Conservation (phyloP, 371 early-diverging fungal species). For the Basidiobolus meristosporus region DNA sequence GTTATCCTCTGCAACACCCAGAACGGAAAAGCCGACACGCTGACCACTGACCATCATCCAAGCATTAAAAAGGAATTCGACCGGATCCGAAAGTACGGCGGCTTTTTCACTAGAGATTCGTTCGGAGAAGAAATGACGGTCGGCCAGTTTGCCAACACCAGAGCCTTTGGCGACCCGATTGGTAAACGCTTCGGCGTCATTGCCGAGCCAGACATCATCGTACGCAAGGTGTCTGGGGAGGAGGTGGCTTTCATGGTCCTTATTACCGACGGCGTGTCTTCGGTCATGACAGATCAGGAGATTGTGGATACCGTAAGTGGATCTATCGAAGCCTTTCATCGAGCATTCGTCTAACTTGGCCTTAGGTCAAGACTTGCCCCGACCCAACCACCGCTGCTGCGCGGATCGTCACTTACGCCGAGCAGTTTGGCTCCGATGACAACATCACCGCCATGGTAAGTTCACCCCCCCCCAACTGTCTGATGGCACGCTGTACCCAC, state of each 20-base stretch:
- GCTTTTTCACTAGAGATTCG: conserved; percentile 45
- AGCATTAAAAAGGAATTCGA: conserved; percentile 23
- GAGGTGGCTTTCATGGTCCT: conserved; percentile 33
- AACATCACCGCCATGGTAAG: conserved; percentile 46
- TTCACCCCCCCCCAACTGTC: too few species aligned
- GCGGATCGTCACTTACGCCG: conserved; percentile 37
- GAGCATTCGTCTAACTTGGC: neutral
- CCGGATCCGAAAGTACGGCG: conserved; percentile 32
- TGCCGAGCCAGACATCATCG: conserved; percentile 47
- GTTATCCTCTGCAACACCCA: conserved; percentile 28
- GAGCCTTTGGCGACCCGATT: conserved; percentile 52
- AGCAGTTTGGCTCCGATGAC: conserved; percentile 55
- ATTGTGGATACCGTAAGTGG: conserved; percentile 50
- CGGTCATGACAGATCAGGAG: conserved; percentile 62
- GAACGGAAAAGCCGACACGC: conserved; percentile 21
- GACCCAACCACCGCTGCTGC: conserved; percentile 34
- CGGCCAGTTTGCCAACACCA: conserved; percentile 46
- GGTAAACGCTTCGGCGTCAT: conserved; percentile 53
- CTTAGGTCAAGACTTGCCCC: conserved; percentile 27
- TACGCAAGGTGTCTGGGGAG: conserved; percentile 16
- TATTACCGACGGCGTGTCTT: conserved; percentile 50
- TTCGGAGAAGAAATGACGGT: conserved; percentile 54
- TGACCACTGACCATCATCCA: conserved; percentile 45
- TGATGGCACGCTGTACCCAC: neutral
- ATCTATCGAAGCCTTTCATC: neutral